Evolutionary conservation across 2,329 filamentous ascomycete species (phyloP).

Genomic region (Fusarium armeniacum): DNA sequence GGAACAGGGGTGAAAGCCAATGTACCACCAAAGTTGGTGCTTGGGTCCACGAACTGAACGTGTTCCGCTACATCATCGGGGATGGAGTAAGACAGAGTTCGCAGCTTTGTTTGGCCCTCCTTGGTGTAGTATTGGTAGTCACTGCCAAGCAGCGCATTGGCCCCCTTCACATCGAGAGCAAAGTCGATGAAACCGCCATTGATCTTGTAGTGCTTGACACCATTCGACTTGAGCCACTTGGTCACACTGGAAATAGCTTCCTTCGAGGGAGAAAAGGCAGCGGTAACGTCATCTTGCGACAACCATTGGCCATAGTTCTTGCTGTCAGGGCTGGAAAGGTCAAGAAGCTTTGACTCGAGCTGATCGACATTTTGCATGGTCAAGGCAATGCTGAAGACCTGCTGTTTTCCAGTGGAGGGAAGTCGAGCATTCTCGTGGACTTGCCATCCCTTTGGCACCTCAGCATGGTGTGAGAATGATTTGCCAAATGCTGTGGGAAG

Average conservation of each 20-base stretch:
- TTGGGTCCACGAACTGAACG: constrained; percentile 36
- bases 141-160: constrained; percentile 12
- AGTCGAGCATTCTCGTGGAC: constrained; percentile 4
- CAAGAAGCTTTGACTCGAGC: constrained; percentile 34
- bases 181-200: constrained; percentile 35
- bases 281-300: constrained; percentile 15
- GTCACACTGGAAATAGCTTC: constrained; percentile 28
- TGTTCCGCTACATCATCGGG: constrained; percentile 16
- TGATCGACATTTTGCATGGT: constrained; percentile 36
- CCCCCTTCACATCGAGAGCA: constrained; percentile 29
- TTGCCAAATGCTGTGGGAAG: constrained; percentile 18
- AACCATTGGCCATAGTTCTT: constrained; percentile 36
- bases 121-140: constrained; percentile 36
- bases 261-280: constrained; percentile 17
- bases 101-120: constrained; percentile 26
- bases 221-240: constrained; percentile 35
- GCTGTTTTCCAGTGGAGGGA: constrained; percentile 12
- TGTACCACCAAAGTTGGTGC: constrained; percentile 37
- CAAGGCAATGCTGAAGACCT: constrained; percentile 35
- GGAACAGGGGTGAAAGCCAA: constrained; percentile 26
- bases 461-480: constrained; percentile 26
- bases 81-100: constrained; percentile 36
- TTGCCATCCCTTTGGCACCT: constrained; percentile 21
- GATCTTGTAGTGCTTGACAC: constrained; percentile 36
- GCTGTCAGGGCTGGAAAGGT: constrained; percentile 33